Evolutionary conservation across 176 grass and related monocot species (phyloP), one percentile per base, ranked within the genome.

Genomic region (Eleusine coracana): DNA sequence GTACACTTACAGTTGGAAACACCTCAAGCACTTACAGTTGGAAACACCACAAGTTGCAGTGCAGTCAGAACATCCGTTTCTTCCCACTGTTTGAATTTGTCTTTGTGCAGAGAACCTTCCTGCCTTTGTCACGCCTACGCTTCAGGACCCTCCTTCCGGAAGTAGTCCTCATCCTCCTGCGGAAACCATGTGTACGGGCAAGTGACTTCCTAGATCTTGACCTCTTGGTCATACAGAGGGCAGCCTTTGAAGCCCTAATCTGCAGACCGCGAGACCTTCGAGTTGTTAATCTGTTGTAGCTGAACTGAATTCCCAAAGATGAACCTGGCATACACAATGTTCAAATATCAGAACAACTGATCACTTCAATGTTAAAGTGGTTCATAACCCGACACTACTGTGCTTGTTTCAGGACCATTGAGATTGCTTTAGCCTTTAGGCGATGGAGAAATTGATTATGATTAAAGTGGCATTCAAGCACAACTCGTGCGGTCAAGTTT

Each of bases 61-160:
- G 31, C 64, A 83, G 70, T 87, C 45, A 90, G 12, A 38, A 64
- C 6, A 51, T 38, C 27, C 71, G 54, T 73, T 82, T 92, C 69
- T 58, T 82, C 76, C 96, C 89, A 20, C 50, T 93, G 74, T 54
- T 84, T 38, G 93, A 87, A 76, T 98, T 89, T 34, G 90, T 77
- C 73, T 77, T 98, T 78, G 96, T 92, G 86, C 96, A 98, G 39
- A 98, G 92, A 87, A 92, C 71, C 83, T 89, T 96, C 81, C 96
- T 91, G 83, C 96, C 96, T 85, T 90, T 99, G 42, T 50, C 85
- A 28, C 91, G 96, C 61, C 96, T 94, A 50, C 93, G 89, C 77
- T 87, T 90, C 73, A 99, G 76, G 15, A 96, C 80, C 65, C 78
- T 87, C 80, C 93, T 90, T 61, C 93, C 96, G 0, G 80, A 54